Base-by-base conservation (phyloP, 1,284 basidiomycete genomes). In the Erythrobasidium hasegawianum region DNA sequence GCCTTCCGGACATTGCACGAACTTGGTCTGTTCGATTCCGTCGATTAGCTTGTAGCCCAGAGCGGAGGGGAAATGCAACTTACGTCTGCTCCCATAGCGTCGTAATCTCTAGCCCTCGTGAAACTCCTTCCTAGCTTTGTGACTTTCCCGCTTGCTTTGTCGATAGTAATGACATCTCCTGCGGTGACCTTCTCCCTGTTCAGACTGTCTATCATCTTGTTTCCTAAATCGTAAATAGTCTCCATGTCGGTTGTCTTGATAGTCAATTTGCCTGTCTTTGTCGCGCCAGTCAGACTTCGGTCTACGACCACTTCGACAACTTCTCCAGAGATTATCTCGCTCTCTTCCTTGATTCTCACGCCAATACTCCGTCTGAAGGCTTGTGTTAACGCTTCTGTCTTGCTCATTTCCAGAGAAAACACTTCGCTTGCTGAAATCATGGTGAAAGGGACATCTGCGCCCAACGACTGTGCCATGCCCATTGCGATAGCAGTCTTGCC, bases 161-260 rank as follows among this genome's bases (percentile, higher is more conserved):
- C 95, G 73, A 98, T 97, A 53, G 89, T 85, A 70, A 98, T 87
- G 13, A 98, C 89, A 75, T 98, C 95, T 29, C 96, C 95, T 0
- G 95, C 95, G 2, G 93, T 84, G 14, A 98, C 89, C 76, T 97
- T 98, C 81, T 98, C 94, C 78, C 95, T 96, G 57, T 91, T 88
- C 47, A 98, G 79, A 7, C 93, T 87, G 75, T 98, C 95, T 69
- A 98, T 97, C 96, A 98, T 98, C 83, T 98, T 98, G 67, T 88
- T 93, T 9, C 96, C 96, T 18, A 98, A 84, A 79, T 98, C 96
- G 77, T 98, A 98, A 49, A 98, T 90, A 16, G 95, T 98, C 81
- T 98, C 95, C 95, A 98, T 98, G 78, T 98, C 95, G 3, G 94
- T 97, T 10, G 93, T 97, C 80, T 98, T 98, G 75, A 98, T 89